Evolutionary conservation across 2,329 filamentous ascomycete genomes (phyloP).

Genomic region (Drechslerella stenobrocha): DNA sequence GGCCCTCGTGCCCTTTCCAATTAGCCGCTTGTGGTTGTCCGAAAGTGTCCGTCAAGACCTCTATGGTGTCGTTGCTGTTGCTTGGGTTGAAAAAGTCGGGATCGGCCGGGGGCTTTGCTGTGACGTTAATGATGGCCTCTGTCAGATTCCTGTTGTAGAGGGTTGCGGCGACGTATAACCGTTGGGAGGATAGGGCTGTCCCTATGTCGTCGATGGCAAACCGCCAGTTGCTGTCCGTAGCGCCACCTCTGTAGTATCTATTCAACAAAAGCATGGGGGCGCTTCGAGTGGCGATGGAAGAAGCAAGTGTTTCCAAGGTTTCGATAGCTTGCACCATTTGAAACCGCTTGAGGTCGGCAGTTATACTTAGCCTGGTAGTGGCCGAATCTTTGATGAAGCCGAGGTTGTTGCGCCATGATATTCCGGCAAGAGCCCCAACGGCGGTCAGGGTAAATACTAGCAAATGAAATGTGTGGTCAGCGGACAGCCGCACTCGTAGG

Average conservation of each 20-base stretch:
- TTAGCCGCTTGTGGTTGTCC: constrained; percentile 37
- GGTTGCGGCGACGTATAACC: constrained; percentile 45
- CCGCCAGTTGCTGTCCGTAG: constrained; percentile 21
- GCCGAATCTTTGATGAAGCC: constrained; percentile 46
- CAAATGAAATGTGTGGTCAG: not conserved
- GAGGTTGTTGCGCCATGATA: constrained; percentile 45
- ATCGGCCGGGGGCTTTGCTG: constrained; percentile 24
- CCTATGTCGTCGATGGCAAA: constrained; percentile 29
- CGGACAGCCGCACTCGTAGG: not conserved
- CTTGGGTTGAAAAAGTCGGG: constrained; percentile 19
- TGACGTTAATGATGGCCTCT: constrained; percentile 39
- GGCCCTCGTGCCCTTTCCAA: constrained; percentile 37
- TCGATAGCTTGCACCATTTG: constrained; percentile 44
- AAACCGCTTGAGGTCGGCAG: constrained; percentile 41
- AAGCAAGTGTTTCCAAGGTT: constrained; percentile 38
- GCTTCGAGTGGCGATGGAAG: constrained; percentile 42
- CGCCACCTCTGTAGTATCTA: constrained; percentile 20
- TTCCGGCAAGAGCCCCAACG: constrained; percentile 38
- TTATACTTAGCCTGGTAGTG: constrained; percentile 38
- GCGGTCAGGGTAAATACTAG: constrained; percentile 43
- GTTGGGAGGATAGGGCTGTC: constrained; percentile 37
- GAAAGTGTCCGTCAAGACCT: constrained; percentile 20
- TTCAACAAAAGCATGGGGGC: constrained; percentile 33
- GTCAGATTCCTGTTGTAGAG: constrained; percentile 43
- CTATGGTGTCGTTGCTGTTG: constrained; percentile 24